These are phyloP conservation scores for Fusarium nelsonii DNA, from an alignment of 2,329 filamentous ascomycete species.

Conservation along the genomic window DNA sequence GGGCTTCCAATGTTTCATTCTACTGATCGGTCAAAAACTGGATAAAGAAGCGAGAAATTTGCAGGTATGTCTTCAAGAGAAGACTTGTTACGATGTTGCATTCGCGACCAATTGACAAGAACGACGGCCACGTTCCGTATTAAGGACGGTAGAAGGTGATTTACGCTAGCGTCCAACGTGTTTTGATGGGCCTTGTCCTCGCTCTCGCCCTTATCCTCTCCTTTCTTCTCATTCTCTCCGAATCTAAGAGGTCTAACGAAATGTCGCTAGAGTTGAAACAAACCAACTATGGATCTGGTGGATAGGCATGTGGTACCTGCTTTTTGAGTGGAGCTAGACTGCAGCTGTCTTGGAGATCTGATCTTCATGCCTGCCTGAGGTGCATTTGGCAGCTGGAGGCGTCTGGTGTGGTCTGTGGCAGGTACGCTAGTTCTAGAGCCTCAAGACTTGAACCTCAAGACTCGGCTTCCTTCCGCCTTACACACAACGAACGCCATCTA, in stretches of 20 bases:
- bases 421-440: slow-evolving; percentile 18
- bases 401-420: neutral
- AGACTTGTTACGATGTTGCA: neutral
- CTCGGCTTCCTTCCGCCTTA: neutral
- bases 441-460: neutral
- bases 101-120: slow-evolving; percentile 21
- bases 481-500: slow-evolving; percentile 20
- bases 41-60: slow-evolving; percentile 2
- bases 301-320: slow-evolving; percentile 15
- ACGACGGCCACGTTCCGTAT: slow-evolving; percentile 23
- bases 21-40: slow-evolving; percentile 7
- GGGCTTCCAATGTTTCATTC: slow-evolving; percentile 24
- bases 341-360: slow-evolving; percentile 24
- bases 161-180: slow-evolving; percentile 17
- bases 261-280: slow-evolving; percentile 27
- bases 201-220: neutral
- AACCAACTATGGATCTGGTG: slow-evolving; percentile 25
- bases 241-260: slow-evolving; percentile 1
- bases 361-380: slow-evolving; percentile 1
- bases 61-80: neutral
- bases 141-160: slow-evolving; percentile 17
- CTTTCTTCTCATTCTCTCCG: slow-evolving; percentile 23
- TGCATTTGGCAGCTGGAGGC: neutral
- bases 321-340: neutral
- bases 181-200: slow-evolving; percentile 6